phyloP scores from a whole-genome alignment of 2,329 filamentous ascomycete genomes.

The Venturia pyrina region DNA sequence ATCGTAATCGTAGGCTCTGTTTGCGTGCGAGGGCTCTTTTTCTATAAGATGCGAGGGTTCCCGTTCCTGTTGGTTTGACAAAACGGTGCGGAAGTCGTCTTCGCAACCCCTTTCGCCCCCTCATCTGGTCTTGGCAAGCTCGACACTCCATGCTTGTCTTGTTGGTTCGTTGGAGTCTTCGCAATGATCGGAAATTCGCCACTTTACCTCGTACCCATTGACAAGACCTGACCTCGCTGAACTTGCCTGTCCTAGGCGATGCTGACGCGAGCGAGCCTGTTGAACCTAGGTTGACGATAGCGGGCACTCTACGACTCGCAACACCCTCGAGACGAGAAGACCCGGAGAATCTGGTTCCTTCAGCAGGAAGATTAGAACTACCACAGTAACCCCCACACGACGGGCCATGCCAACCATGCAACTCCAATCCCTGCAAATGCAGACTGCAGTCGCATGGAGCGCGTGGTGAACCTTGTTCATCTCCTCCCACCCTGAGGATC shows the following conservation, averaged over 20 bases:
- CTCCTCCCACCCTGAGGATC: not conserved
- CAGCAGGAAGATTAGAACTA: not conserved
- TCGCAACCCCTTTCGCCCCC: not conserved
- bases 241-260: not conserved
- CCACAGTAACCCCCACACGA: not conserved
- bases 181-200: not conserved
- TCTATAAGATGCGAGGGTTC: not conserved
- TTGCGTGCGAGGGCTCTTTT: slow-evolving; percentile 1
- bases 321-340: not conserved
- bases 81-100: not conserved
- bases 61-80: too few species aligned
- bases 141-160: not conserved
- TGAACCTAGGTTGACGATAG: not conserved
- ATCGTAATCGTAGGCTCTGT: not conserved
- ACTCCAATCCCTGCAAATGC: not conserved
- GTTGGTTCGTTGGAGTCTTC: not conserved
- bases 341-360: not conserved
- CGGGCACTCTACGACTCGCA: not conserved
- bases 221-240: slow-evolving; percentile 1
- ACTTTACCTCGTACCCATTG: not conserved
- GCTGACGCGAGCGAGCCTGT: not conserved
- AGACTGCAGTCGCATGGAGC: not conserved
- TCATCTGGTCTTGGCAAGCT: not conserved
- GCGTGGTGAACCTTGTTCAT: not conserved
- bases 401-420: not conserved